Base-by-base conservation (phyloP, 176 grass and related monocot species). In the Puccinellia tenuiflora region DNA sequence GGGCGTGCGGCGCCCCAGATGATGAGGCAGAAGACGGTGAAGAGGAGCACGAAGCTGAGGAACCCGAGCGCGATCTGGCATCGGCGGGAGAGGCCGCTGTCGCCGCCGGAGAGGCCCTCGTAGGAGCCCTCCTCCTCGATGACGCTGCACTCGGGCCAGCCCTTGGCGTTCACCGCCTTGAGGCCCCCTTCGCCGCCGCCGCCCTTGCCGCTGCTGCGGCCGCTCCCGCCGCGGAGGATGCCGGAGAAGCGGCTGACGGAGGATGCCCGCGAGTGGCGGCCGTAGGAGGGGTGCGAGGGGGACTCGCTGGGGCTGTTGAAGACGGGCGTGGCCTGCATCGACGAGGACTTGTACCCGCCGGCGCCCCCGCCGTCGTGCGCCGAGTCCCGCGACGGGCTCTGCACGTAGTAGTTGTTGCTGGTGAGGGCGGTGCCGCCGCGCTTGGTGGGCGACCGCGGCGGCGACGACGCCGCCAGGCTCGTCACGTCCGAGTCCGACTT, bases 401-500 rank as follows among this genome's bases (percentile, higher is more conserved):
- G 97, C 76, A 99, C 97, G 82, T 94, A 96, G 87, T 99, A 99
- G 43, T 68, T 59, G 4, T 69, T 50, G 59, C 79, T 53, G 84
- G 74, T 16, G 83, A 83, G n/a, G 88, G 85, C 21, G 92, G 90
- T 12, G 77, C 68, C 29, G 83, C 91, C 73, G 0, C 93, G 79
- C 89, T 94, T 99, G 7, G n/a, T n/a, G n/a, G 93, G 97, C 42
- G 97, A 99, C 48, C 97, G 89, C 70, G 88, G 87, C 30, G 91
- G 93, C 39, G 97, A 99, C 12, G 97, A 96, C n/a, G 91, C 86
- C 22, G 97, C 93, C 77, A 99, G 86, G 86, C 97, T 99, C 63
- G 97, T 99, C 34, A 96, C 78, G 47, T 99, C 97, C 30, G 93
- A 99, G 55, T 99, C 97, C 79, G 93, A 99, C 80, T 99, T 99